These are phyloP conservation scores for Yarrowia sp. DNA, from an alignment of 805 yeast genomes.

Conservation along the genomic window DNA sequence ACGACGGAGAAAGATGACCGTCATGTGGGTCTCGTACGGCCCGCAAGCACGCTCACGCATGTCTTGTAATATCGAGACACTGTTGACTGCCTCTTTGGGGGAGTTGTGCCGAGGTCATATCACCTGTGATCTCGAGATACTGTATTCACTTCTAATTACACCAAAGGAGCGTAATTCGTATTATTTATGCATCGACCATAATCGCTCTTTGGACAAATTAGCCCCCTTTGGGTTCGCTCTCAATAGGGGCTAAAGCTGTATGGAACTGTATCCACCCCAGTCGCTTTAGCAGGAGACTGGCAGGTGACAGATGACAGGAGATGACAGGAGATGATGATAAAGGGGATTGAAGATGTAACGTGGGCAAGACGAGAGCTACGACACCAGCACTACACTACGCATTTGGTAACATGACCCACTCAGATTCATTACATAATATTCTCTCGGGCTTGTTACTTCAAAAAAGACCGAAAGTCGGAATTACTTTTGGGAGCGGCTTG, in stretches of 20 bases:
- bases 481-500: neutral
- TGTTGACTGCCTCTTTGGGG: neutral
- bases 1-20: neutral
- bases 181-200: slow-evolving; percentile 10
- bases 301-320: slow-evolving; percentile 1
- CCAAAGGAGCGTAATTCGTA: neutral
- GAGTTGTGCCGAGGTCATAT: neutral
- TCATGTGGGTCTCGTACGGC: neutral
- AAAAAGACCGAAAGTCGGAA: slow-evolving; percentile 23
- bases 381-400: no score
- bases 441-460: slow-evolving; percentile 1
- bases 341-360: no score
- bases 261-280: slow-evolving; percentile 12
- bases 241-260: slow-evolving; percentile 8
- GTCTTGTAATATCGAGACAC: neutral
- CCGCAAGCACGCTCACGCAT: neutral
- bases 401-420: no score
- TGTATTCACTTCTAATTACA: neutral
- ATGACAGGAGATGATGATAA: no score
- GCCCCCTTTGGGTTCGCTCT: neutral
- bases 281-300: no score
- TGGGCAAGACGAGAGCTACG: no score
- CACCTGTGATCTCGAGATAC: neutral
- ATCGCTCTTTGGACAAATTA: neutral
- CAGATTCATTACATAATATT: no score